phyloP scores from a whole-genome alignment of 2,329 filamentous ascomycete genomes.

The Pyricularia grisea region DNA sequence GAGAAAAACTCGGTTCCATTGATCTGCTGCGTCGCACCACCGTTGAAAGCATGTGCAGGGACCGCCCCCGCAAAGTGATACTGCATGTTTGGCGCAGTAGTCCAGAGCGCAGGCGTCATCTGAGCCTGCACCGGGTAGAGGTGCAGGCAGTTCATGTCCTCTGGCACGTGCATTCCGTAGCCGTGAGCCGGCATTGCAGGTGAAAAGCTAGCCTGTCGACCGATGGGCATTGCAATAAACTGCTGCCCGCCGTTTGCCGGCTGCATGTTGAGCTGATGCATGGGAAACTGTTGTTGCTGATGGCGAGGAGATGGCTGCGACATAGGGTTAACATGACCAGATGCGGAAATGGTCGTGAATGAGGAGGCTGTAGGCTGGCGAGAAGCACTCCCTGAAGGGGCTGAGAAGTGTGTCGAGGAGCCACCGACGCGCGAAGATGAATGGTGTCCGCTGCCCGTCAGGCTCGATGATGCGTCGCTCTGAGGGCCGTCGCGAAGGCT shows the following conservation, averaged over 20 bases:
- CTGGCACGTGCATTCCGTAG: background rate
- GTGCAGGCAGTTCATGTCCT: background rate
- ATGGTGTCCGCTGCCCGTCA: slow-evolving; percentile 6
- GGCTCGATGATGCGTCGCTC: slow-evolving; percentile 13
- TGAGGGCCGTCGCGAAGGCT: slow-evolving; percentile 11
- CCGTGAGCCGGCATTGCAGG: background rate
- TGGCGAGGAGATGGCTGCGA: slow-evolving; percentile 1
- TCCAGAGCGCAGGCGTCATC: background rate
- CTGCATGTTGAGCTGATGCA: background rate
- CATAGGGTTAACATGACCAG: background rate
- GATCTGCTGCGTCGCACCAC: background rate
- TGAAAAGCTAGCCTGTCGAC: slow-evolving; percentile 2
- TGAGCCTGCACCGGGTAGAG: background rate
- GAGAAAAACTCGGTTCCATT: background rate
- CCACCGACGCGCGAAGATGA: slow-evolving; percentile 8
- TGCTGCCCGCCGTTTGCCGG: slow-evolving; percentile 4
- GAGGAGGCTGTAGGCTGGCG: slow-evolving; percentile 4
- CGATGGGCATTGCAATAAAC: slow-evolving; percentile 3
- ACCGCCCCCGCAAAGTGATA: background rate
- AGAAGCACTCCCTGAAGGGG: slow-evolving; percentile 4
- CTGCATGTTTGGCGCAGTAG: background rate
- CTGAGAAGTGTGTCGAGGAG: slow-evolving; percentile 8
- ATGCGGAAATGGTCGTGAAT: background rate
- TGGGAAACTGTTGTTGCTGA: slow-evolving; percentile 1
- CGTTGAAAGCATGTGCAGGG: background rate